Evolutionary conservation across 805 yeast genomes (phyloP).

Genomic region (Candida peoriensis): DNA sequence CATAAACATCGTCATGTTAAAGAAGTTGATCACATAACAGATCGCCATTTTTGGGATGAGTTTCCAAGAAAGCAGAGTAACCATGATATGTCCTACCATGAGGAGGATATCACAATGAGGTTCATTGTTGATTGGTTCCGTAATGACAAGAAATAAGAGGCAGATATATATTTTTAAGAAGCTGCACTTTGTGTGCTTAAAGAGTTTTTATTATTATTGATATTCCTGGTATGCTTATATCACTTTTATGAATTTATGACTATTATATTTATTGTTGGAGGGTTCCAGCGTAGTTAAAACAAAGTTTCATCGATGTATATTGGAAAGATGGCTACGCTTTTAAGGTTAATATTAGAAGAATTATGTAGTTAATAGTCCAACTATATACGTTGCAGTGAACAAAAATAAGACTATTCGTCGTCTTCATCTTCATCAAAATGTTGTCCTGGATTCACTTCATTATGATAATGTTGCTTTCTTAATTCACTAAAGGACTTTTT

Average conservation of each 20-base stretch:
- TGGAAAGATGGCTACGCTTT: no score
- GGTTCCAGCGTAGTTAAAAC: no score
- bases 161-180: no score
- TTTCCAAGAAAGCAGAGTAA: constrained; percentile 25
- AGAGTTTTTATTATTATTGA: no score
- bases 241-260: constrained; percentile 2
- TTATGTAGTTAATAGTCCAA: no score
- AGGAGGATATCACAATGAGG: constrained; percentile 23
- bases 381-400: no score
- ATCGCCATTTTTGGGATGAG: constrained; percentile 22
- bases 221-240: no score
- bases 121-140: constrained; percentile 24
- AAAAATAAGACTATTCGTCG: background rate
- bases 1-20: constrained; percentile 9
- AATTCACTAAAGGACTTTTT: constrained; percentile 25
- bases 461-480: constrained; percentile 20
- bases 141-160: constrained; percentile 9
- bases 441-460: constrained; percentile 13
- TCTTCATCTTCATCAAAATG: background rate
- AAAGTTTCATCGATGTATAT: no score
- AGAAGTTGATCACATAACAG: constrained; percentile 12
- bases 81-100: constrained; percentile 23
- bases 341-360: no score
- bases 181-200: no score
- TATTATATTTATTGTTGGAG: no score